A percentile compares a stretch with the other conserved stretches of the same genome.
Evolutionary conservation across 1,284 basidiomycete genomes (phyloP).

Genomic region (Pseudomicrostroma phylloplanum): DNA sequence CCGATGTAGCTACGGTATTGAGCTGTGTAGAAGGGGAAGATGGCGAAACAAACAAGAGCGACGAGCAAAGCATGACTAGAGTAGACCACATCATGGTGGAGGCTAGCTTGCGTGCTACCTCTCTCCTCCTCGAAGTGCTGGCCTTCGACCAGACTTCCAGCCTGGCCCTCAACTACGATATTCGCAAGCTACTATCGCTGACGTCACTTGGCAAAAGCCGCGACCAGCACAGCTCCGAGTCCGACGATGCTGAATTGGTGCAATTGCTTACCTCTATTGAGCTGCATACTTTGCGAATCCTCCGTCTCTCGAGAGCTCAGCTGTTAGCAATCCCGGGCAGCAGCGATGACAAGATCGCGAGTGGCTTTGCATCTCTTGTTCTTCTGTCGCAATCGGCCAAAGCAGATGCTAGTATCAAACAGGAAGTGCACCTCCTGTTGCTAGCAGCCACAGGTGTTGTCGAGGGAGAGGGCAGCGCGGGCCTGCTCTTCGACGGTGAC

Average conservation of each 20-base stretch:
- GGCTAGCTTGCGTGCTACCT: background rate
- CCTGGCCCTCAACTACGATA: background rate
- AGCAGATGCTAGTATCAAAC: background rate
- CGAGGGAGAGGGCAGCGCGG: background rate
- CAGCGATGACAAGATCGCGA: background rate
- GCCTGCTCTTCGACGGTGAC: background rate
- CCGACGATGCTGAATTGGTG: background rate
- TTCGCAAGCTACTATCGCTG: background rate
- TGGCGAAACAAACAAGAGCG: background rate
- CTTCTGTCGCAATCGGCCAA: background rate
- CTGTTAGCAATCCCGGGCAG: background rate
- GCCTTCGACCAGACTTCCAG: background rate
- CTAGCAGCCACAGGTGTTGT: background rate
- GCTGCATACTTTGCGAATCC: background rate
- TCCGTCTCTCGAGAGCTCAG: background rate
- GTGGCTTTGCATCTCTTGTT: background rate
- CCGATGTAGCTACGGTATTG: background rate
- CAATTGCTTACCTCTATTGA: background rate
- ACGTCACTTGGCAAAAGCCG: background rate
- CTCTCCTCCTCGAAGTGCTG: background rate
- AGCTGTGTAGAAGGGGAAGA: background rate
- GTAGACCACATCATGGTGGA: slow-evolving; percentile 1
- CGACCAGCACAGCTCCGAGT: background rate
- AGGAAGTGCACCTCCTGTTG: background rate
- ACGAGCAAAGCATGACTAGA: background rate